phyloP scores from a whole-genome alignment of 208 protist species.

The Crithidia acanthocephali region DNA sequence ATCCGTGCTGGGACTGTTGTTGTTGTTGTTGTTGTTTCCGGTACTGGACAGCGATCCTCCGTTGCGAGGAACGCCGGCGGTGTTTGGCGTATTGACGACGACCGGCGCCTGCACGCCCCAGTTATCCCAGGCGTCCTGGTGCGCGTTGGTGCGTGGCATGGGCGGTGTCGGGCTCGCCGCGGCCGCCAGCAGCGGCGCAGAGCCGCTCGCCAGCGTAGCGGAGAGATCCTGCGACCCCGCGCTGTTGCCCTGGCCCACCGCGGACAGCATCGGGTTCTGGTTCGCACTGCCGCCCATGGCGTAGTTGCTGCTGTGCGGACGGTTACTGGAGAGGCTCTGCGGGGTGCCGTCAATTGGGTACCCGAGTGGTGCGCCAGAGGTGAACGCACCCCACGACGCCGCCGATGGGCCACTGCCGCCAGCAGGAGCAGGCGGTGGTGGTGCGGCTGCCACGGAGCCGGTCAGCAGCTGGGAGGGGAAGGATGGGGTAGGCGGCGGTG shows the following conservation, averaged over 20 bases:
- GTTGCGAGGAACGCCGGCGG: neutral
- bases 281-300: neutral
- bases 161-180: conserved; percentile 7
- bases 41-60: neutral
- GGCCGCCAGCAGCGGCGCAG: neutral
- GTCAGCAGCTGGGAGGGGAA: neutral
- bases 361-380: conserved; percentile 43
- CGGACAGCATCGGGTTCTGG: neutral
- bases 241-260: neutral
- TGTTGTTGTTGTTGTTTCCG: neutral
- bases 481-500: neutral
- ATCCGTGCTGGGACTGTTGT: too few relatives aligned
- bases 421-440: neutral
- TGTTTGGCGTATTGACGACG: conserved; percentile 11
- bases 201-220: neutral
- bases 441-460: neutral
- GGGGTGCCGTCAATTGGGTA: conserved; percentile 22
- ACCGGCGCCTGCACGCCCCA: conserved; percentile 28
- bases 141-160: neutral
- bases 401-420: neutral
- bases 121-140: conserved; percentile 19
- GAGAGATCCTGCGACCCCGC: neutral
- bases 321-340: neutral
- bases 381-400: conserved; percentile 31
- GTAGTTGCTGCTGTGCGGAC: conserved; percentile 3